Base-by-base conservation (phyloP, 495 filamentous ascomycete genomes). In the Podospora pseudoanserina region DNA sequence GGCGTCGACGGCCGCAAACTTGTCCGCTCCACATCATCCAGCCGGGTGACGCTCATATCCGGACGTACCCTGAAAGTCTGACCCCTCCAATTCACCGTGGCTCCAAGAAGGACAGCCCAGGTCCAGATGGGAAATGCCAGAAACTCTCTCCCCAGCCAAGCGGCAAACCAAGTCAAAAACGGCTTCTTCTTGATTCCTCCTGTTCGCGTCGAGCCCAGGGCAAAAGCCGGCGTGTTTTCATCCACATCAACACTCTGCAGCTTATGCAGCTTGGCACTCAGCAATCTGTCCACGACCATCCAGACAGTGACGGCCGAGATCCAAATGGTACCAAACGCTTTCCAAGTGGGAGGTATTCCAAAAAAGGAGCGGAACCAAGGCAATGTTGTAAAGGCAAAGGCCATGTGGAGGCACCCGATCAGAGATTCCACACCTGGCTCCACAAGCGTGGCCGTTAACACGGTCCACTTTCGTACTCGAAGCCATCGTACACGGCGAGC, bases 371-470 rank as follows among this genome's bases (percentile, higher is more conserved):
- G 77, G 63, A 89, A 86, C 76, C 82, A 89, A 0, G 91, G 86
- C 9, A 96, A 73, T 0, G 89, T 92, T 0, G 91, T 96, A 23
- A 92, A 68, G 0, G 87, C 93, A 76, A 88, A 97, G 0, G 91
- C 86, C 28, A 93, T 88, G 73, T 96, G 91, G 2, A 89, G 75
- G 18, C 88, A 92, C 77, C 92, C 95, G 0, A 97, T 73, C 15
- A 98, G 80, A n/a, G 88, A 90, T 78, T 98, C 96, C 2, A 95
- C 95, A 2, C 92, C 93, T 0, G 94, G 94, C 71, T 99, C 96
- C n/a, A 97, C 90, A 1, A 97, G 80, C 0, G 96, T 97, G 0
- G 96, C 96, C 0, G 90, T 82, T 19, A 91, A 81, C 34, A 97
- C 94, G 5, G 94, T 97, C 83, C 92, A 99, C 75, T 98, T 99